These are phyloP conservation scores for Fusarium pseudonygamai DNA, from an alignment of 2,329 filamentous ascomycete species.

Conservation along the genomic window DNA sequence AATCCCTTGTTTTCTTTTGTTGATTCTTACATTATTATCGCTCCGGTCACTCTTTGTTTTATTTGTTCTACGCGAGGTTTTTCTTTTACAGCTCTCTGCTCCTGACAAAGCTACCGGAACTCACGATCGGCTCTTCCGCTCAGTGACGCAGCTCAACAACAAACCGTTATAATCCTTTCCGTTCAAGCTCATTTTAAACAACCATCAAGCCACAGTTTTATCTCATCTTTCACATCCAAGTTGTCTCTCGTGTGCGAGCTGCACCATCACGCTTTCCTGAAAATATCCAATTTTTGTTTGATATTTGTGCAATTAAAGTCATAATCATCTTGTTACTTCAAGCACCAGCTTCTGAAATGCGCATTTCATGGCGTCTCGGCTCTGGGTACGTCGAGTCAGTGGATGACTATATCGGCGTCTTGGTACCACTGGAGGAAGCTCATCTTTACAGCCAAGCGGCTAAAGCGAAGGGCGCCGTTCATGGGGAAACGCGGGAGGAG, in stretches of 20 bases:
- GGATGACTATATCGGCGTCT: constrained; percentile 60
- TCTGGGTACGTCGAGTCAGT: constrained; percentile 56
- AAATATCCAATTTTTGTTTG: not conserved
- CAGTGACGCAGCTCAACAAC: constrained; percentile 33
- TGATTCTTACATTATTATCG: not conserved
- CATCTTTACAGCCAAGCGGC: constrained; percentile 65
- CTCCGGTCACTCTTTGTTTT: constrained; percentile 14
- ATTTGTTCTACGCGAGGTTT: not conserved
- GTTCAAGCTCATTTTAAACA: constrained; percentile 2
- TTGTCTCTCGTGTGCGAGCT: not conserved
- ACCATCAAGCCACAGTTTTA: not conserved
- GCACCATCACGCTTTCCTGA: constrained; percentile 6
- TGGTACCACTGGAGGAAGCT: constrained; percentile 64
- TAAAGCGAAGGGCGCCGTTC: constrained; percentile 56
- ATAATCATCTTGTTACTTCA: constrained; percentile 6
- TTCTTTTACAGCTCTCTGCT: not conserved
- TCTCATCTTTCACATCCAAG: not conserved
- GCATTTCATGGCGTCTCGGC: constrained; percentile 45
- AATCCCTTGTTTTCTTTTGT: constrained; percentile 16
- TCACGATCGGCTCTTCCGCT: constrained; percentile 17
- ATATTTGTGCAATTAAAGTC: constrained; percentile 2
- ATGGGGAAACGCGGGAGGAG: constrained; percentile 51
- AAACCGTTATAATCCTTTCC: not conserved
- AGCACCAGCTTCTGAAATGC: constrained; percentile 35
- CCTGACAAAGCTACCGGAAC: not conserved